Base-by-base conservation (phyloP, 1,139 yeast species). In the Yamadazyma pseudoaaseri region DNA sequence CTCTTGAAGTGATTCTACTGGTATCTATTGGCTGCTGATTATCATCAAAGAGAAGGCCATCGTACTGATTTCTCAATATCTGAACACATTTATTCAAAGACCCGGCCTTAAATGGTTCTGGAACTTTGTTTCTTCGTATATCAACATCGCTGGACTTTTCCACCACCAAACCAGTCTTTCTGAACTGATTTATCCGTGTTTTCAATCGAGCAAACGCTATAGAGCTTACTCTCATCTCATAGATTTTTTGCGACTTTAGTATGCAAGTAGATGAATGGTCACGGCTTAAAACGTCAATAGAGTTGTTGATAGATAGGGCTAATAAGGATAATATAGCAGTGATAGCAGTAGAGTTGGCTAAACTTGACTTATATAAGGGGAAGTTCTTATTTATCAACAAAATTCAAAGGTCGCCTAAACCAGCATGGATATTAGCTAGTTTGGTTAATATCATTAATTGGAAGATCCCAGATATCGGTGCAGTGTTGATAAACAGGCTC, bases 381-480 rank as follows among this genome's bases (percentile, higher is more conserved):
- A 64, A 72, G 33, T 94, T 94, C 0, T 43, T 81, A 3, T 55
- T 82, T 20, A 73, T 76, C 16, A 64, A 81, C 34, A 60, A 72
- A 29, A 39, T 85, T 3, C 87, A 77, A 50, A 54, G 67, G 51
- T 15, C 47, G 51, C 30, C 51, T 58, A 5, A 37, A 21, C 65
- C 62, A 42, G 69, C 83, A 0, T 60, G 75, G 1, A 65, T 75
- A 1, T 79, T 75, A 50, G 79, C 90, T 0, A 62, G 84, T 1
- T 49, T 87, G 27, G 68, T 75, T 0, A 70, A 81, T 5, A 67
- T 83, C 1, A 39, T 87, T 13, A 84, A 86, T 54, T 71, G 83
- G 6, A 79, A 82, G 47, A 53, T 86, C 5, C 94, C 95, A 0
- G 74, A 74, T 27, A 60, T 87, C 16, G 96, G 96, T 2, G 73